Evolutionary conservation across 495 filamentous ascomycete genomes (phyloP), one percentile per base, ranked within the genome.

Genomic region (Penicillium alfredii): DNA sequence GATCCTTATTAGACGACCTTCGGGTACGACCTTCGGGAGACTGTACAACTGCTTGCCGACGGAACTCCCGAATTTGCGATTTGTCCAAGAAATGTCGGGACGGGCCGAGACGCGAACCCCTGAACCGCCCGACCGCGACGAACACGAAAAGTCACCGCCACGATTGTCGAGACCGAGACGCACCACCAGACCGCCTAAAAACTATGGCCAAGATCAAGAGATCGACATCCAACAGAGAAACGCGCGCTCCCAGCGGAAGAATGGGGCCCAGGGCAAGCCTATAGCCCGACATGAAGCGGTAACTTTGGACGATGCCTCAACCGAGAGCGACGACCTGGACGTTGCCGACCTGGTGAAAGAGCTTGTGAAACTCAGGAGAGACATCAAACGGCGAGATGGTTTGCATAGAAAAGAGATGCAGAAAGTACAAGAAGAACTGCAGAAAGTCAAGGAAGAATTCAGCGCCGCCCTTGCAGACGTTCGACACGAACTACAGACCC

Each of bases 81-180:
- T n/a, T n/a, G n/a, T n/a, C n/a, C n/a, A n/a, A n/a, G n/a, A n/a
- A n/a, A n/a, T n/a, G n/a, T n/a, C n/a, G n/a, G 49, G 49, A 44
- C 40, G 44, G 50, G 45, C 50, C 45, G 42, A 19, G 38, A 53
- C 15, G 21, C 45, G 49, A 49, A 56, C n/a, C n/a, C n/a, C n/a
- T n/a, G n/a, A n/a, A n/a, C n/a, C n/a, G n/a, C n/a, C n/a, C n/a
- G n/a, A n/a, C 42, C 38, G 39, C 42, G 46, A 54, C 22, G 39
- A 50, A 47, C 31, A 16, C 35, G 46, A 50, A 47, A 21, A 44
- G 9, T 50, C 46, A 15, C 38, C 46, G 35, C 51, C 46, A 17
- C 42, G 42, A 42, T 18, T 42, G 12, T 10, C 10, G 19, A 42
- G 47, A 35, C 44, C 40, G 21, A 55, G 17, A 33, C 43, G 46